Evolutionary conservation across 352 stramenopile genomes (phyloP), one percentile per base, ranked within the genome.

Genomic region (Phytophthora litchii): DNA sequence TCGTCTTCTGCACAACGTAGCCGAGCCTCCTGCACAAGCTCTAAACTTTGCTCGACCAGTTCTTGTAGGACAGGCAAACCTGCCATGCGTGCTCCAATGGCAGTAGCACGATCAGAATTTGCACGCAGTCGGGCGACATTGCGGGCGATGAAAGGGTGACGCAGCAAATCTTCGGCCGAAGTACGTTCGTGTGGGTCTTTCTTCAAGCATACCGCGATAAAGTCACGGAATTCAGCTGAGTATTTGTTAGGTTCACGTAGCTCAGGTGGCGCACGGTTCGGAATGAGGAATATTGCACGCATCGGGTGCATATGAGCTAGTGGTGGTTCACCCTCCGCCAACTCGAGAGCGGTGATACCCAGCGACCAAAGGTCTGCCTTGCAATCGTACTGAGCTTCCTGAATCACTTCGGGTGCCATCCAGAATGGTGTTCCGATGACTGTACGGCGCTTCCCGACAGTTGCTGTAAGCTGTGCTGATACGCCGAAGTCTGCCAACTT

Each of bases 351-450:
- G 1, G 90, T 97, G 64, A 97, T 96, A 0, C 90, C 86, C 29
- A 94, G 67, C 31, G 82, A 92, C 83, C 83, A 94, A 46, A 94
- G 79, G 34, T 94, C 84, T 12, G 82, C 84, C 53, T 94, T 95
- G 43, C 76, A 70, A 55, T 96, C 83, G 60, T 95, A 94, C 46
- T 86, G 68, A 16, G 89, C 80, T 74, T 96, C 75, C 59, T 91
- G 80, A 41, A 97, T 97, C 31, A 97, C 90, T 55, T 97, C 89
- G 4, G 89, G 89, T 17, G 90, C 89, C 90, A 97, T 97, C 88
- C 89, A 97, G 66, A 95, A 97, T 5, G 90, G 90, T 14, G 90
- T 96, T 20, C 90, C 90, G 35, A 95, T 90, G 25, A 96, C 88
- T 8, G 89, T 97, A 38, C 91, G 84, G n/a, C 89, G 86, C 65